A percentile compares a stretch with the other conserved stretches of the same genome.
phyloP scores from a whole-genome alignment of 768 basidiomycete genomes.

The Termitomyces sp. region DNA sequence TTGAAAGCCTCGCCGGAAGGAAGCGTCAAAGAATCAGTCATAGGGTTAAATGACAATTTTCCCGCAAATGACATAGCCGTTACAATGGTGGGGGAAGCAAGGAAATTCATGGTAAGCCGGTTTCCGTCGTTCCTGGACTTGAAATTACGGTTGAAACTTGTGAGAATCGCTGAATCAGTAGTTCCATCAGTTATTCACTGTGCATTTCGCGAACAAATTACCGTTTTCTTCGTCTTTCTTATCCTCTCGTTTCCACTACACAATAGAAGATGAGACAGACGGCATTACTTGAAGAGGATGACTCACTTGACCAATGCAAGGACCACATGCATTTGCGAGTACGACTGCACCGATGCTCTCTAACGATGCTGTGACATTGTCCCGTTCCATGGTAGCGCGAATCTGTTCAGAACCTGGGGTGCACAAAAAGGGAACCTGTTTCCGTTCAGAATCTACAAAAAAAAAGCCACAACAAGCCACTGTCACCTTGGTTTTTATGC shows the following conservation, averaged over 20 bases:
- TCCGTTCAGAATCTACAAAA: conserved; percentile 5
- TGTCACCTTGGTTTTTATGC: conserved; percentile 67
- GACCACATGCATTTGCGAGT: conserved; percentile 96
- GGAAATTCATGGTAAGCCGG: conserved; percentile 91
- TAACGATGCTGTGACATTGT: conserved; percentile 75
- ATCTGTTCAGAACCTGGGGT: conserved; percentile 95
- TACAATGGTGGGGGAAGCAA: conserved; percentile 94
- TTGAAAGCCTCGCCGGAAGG: conserved; percentile 76
- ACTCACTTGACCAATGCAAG: conserved; percentile 90
- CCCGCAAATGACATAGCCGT: conserved; percentile 98
- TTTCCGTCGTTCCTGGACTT: conserved; percentile 98
- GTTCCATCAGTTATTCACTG: conserved; percentile 1
- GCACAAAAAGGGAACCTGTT: conserved; percentile 76
- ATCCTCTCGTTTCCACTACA: conserved; percentile 89
- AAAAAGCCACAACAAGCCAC: neutral
- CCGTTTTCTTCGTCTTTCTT: conserved; percentile 89
- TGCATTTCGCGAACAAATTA: conserved; percentile 21
- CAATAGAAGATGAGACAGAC: neutral
- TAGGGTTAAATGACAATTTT: conserved; percentile 89
- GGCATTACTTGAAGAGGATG: conserved; percentile 3
- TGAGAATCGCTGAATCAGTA: conserved; percentile 70
- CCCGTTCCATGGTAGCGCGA: conserved; percentile 94
- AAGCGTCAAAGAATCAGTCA: conserved; percentile 63
- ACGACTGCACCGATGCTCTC: conserved; percentile 92
- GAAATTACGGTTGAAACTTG: conserved; percentile 89